Conservation (phyloP, 768 basidiomycete genomes). For the Pulveroboletus ravenelii region DNA sequence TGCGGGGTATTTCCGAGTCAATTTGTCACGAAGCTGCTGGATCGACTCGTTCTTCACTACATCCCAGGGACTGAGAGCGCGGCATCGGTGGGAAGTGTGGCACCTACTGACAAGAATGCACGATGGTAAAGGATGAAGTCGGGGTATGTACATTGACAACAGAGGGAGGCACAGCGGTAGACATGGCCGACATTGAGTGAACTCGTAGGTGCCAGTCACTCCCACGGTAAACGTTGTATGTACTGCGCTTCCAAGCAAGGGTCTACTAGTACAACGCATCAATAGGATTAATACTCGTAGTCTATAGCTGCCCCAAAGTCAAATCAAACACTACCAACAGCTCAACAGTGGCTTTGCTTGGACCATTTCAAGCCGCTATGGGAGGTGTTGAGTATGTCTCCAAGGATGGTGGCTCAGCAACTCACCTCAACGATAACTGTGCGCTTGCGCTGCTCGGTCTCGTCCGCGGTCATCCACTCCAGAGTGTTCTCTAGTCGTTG, state of each 20-base stretch:
- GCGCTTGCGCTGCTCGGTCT: conserved; percentile 43
- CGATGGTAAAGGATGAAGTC: conserved; percentile 62
- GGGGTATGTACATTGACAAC: conserved; percentile 78
- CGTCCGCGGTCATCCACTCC: conserved; percentile 44
- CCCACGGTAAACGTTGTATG: not conserved
- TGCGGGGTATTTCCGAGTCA: conserved; percentile 59
- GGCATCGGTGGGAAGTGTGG: not conserved
- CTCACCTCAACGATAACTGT: conserved; percentile 71
- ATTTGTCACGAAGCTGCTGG: conserved; percentile 59
- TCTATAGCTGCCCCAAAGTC: conserved; percentile 1
- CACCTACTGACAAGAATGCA: conserved; percentile 62
- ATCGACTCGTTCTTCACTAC: conserved; percentile 68
- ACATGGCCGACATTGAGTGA: conserved; percentile 16
- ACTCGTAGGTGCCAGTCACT: not conserved
- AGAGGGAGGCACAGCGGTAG: conserved; percentile 31
- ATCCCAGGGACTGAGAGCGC: conserved; percentile 7
- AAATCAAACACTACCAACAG: conserved; percentile 51
- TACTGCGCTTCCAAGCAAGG: not conserved
- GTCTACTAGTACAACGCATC: too few relatives aligned
- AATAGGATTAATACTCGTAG: conserved; percentile 1
- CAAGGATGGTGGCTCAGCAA: not conserved
- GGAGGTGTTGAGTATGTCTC: conserved; percentile 1
- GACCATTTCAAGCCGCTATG: conserved; percentile 69
- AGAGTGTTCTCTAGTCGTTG: conserved; percentile 32
- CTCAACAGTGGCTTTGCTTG: conserved; percentile 64